Evolutionary conservation across 495 filamentous ascomycete species (phyloP).

Genomic region (Penicillium nucicola): DNA sequence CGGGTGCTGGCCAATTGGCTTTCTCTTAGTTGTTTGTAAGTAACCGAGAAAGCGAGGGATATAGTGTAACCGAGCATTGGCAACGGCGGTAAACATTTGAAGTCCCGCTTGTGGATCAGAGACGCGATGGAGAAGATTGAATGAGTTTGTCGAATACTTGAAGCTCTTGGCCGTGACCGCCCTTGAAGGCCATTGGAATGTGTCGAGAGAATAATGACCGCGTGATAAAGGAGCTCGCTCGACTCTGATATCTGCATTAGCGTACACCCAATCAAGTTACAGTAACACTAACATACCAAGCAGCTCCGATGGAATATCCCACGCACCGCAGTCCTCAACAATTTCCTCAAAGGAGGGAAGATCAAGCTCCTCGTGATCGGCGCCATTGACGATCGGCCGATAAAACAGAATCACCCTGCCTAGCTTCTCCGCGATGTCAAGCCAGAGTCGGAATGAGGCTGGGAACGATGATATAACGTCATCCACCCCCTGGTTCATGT

Average conservation of each 20-base stretch:
- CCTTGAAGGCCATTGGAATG: slow-evolving; percentile 18
- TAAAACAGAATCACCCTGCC: slow-evolving; percentile 60
- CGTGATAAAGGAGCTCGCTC: slow-evolving; percentile 19
- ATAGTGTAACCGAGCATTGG: slow-evolving; percentile 21
- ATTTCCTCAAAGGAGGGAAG: slow-evolving; percentile 60
- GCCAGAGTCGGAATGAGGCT: slow-evolving; percentile 41
- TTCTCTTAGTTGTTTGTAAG: slow-evolving; percentile 20
- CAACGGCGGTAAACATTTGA: slow-evolving; percentile 10
- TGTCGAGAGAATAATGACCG: slow-evolving; percentile 17
- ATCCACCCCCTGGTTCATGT: slow-evolving; percentile 36
- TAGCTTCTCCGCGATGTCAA: slow-evolving; percentile 42
- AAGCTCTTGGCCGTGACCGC: slow-evolving; percentile 8
- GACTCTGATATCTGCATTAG: slow-evolving; percentile 11
- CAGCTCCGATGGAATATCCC: slow-evolving; percentile 3
- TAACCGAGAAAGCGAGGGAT: slow-evolving; percentile 21
- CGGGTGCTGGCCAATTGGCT: slow-evolving; percentile 12
- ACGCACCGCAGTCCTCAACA: slow-evolving; percentile 8
- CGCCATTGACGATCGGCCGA: slow-evolving; percentile 37
- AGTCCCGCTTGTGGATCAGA: slow-evolving; percentile 10
- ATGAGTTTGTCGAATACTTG: slow-evolving; percentile 17
- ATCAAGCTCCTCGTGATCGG: slow-evolving; percentile 40
- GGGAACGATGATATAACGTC: slow-evolving; percentile 20
- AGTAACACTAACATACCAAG: slow-evolving; percentile 6
- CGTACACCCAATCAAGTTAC: neutral
- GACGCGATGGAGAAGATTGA: slow-evolving; percentile 15